Base-by-base conservation (phyloP, 257 asterid species). In the Salvia miltiorrhiza region DNA sequence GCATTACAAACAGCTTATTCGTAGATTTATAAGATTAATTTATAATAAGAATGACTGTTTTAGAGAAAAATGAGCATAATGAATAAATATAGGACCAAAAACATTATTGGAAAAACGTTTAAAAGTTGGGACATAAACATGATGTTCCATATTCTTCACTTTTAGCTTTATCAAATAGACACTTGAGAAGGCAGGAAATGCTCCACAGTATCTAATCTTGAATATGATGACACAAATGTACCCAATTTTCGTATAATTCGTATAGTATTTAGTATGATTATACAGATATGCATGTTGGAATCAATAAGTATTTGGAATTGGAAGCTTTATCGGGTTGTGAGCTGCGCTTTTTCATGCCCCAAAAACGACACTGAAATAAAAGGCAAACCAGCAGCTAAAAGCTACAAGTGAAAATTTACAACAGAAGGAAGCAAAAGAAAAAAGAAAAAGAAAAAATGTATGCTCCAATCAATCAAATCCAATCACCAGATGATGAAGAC, bases 401-500 rank as follows among this genome's bases (percentile, higher is more conserved):
- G 47, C 43, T 45, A 30, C 61, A 10, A 33, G 4, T 20, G 40
- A 32, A 58, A 67, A 75, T 16, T 52, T 39, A 12, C 21, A 35
- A 53, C 7, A 45, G 16, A 13, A 23, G 7, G 10, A 11, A 7
- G n/a, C 5, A 16, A 7, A 26, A 5, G 0, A 28, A 40, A 7
- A 13, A 4, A 14, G n/a, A n/a, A 1, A 33, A 24, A 47, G 10
- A 3, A 17, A 24, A 43, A 44, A 70, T 80, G 82, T 71, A 73
- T 65, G 61, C 58, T 50, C 75, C 69, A 35, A 67, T 65, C 41
- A 73, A 73, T 59, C 69, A 57, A 52, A 73, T 75, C 65, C 80
- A 69, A 23, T 10, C 44, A 54, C 76, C 65, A 7, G 54, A 65
- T 12, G 72, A 71, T 63, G 77, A 65, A 30, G 77, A 64, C 2